A percentile compares a stretch with the other conserved stretches of the same genome.
Evolutionary conservation across 2,329 filamentous ascomycete genomes (phyloP).

Genomic region (Stachybotrys elegans): DNA sequence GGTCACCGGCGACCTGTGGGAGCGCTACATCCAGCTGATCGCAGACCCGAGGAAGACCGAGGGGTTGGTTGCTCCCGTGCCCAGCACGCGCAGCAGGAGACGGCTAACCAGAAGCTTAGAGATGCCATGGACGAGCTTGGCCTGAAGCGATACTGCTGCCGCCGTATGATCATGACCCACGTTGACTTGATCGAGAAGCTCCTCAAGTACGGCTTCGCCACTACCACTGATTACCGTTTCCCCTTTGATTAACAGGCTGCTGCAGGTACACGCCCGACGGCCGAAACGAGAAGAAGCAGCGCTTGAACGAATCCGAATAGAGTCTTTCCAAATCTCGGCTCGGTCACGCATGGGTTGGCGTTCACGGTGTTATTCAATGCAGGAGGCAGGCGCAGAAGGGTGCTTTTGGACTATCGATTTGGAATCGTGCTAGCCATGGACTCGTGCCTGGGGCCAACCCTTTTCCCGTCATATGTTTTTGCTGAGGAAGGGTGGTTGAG

Average conservation of each 20-base stretch:
- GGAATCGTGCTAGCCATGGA: too few relatives aligned
- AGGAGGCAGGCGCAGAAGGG: too few relatives aligned
- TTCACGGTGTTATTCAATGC: constrained; percentile 15
- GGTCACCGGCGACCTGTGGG: constrained; percentile 97
- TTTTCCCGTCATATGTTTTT: too few relatives aligned
- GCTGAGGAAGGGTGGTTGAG: too few relatives aligned
- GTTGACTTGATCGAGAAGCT: constrained; percentile 99
- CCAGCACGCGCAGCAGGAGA: background rate
- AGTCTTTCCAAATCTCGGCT: constrained; percentile 7
- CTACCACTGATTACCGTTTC: background rate
- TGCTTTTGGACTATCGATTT: too few relatives aligned
- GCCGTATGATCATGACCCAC: constrained; percentile 99
- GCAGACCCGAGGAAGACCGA: constrained; percentile 66
- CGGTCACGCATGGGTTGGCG: constrained; percentile 25
- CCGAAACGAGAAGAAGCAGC: constrained; percentile 56
- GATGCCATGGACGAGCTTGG: constrained; percentile 95
- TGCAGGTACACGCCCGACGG: constrained; percentile 57
- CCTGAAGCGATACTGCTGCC: constrained; percentile 94
- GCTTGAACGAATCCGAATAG: constrained; percentile 29
- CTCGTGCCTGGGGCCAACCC: too few relatives aligned
- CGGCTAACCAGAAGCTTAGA: constrained; percentile 42
- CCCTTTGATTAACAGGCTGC: constrained; percentile 8
- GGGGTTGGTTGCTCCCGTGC: constrained; percentile 49
- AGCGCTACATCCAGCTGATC: constrained; percentile 85
- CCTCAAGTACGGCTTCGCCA: constrained; percentile 61